Evolutionary conservation across 495 filamentous ascomycete species (phyloP), one percentile per base, ranked within the genome.

Genomic region (Stereocaulon alpinum): DNA sequence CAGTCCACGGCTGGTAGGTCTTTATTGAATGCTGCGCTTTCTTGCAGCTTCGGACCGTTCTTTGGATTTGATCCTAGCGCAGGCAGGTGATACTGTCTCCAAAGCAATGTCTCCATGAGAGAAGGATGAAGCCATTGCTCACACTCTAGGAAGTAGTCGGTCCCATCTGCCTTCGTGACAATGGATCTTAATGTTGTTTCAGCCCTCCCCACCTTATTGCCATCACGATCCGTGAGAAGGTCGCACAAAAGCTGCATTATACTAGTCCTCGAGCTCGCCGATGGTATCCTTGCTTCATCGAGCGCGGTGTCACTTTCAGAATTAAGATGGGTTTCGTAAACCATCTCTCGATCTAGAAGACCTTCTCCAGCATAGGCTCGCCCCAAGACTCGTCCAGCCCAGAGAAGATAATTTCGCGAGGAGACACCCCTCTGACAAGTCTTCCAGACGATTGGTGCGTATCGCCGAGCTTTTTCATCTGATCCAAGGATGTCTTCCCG

Each of bases 301-400:
- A 29, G 40, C 4, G 44, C 32, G 3, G 17, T 30, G 41, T 40
- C 42, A 12, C 42, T 18, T 49, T 47, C 48, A 14, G n/a, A 44
- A 20, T 50, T 50, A 4, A 50, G 12, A n/a, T 59, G 34, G 14
- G 78, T 81, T 60, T 88, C 85, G 14, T 75, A 76, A 1, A 82
- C 68, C 58, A 87, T 72, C 42, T 80, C 76, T 52, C 68, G 68
- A 34, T 80, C 79, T 22, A 88, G 77, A 59, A 81, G 72, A 18
- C 88, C 88, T 51, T 83, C 87, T 4, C 86, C 78, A 47, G 86
- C 84, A 71, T 91, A 97, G 0, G 89, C 85, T 64, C 89, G 81
- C 20, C 93, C 93, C 24, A 98, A 76, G 17, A 91, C 86, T 55
- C 83, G 80, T 7, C 86, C 90, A 42, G 86, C 87, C 93, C 93